Evolutionary conservation across 768 basidiomycete species (phyloP), one percentile per base, ranked within the genome.

Genomic region (Mycena galopus): DNA sequence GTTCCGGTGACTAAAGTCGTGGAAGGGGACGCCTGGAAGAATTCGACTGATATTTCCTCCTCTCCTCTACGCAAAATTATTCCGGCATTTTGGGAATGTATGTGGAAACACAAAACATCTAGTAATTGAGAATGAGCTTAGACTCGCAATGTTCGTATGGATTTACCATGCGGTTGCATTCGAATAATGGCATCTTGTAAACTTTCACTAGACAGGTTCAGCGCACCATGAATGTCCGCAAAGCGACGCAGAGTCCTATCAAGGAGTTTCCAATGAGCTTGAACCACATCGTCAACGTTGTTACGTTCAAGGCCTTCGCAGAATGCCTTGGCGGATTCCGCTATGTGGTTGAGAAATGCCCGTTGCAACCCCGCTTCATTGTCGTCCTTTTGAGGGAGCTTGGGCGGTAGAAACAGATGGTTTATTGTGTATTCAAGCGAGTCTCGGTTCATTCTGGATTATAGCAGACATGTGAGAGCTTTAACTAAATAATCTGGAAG

Each of bases 21-120:
- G 29, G 76, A 74, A 0, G 87, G 82, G 3, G 86, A 85, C 17
- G 85, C 80, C 73, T 89, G 86, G 67, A 90, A 90, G 9, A 78
- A 77, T 70, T 89, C 89, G 65, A 86, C 83, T 27, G 81, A 67
- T 21, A 84, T 82, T 16, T 74, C 65, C 6, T 73, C 47, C n/a
- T 70, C 57, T n/a, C 64, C 65, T 58, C 78, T 79, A 42, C 86
- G 82, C 23, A 87, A 72, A 12, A 89, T 76, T 4, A 90, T 65
- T 12, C 82, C 86, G 3, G 86, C 88, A 59, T 90, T 90, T 68
- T 90, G 89, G 0, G 83, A 81, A 25, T 78, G 79, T 33, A 90
- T 80, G 7, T 81, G 81, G 51, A 86, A 79, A 25, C 79, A 77
- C 4, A 85, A 65, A 9, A 81, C 76, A 62, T 84, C 88, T 89